Base-by-base conservation (phyloP, 192 early-diverging fungal species). In the Coemansia sp. region DNA sequence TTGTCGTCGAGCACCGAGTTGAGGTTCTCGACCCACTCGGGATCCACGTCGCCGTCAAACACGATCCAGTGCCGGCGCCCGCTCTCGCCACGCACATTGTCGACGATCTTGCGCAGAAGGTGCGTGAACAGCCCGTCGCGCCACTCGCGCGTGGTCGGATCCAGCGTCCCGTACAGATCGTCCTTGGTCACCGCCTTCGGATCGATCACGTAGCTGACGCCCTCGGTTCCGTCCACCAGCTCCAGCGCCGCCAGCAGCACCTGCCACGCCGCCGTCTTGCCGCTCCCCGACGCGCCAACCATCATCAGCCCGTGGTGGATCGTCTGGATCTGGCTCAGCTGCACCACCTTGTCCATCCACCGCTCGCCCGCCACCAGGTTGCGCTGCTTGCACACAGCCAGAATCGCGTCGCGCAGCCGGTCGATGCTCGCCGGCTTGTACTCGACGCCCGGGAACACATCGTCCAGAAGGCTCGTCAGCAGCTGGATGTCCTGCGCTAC, bases 271-370 rank as follows among this genome's bases (percentile, higher is more conserved):
- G 84, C 80, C 2, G 94, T 91, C 75, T 99, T 99, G 57, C 98
- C 98, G 66, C 92, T 92, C 53, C 98, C 97, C 19, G 98, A 93
- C 11, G 94, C 94, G 41, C 98, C 98, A 2, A 99, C 97, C 94
- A 99, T 92, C 97, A 99, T 99, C 64, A 99, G 69, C 62, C 98
- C 98, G 79, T 99, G 98, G 83, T 98, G 94, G 63, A 99, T 94
- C 61, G 91, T 88, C 79, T 98, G 98, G 68, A 99, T 98, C 74
- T 98, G 95, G 74, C 98, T 94, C 49, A 99, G 86, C 85, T 99
- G 98, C 65, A 98, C 85, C 10, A 97, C 93, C 84, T 99, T 99
- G 44, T 95, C 96, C 75, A 98, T 70, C 97, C 95, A 99, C 50
- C 84, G 81, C 25, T 88, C 88, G 43, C 91, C 93, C 37, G 84